Evolutionary conservation across 805 yeast species (phyloP).

Genomic region (Wickerhamomyces xylosicus): DNA sequence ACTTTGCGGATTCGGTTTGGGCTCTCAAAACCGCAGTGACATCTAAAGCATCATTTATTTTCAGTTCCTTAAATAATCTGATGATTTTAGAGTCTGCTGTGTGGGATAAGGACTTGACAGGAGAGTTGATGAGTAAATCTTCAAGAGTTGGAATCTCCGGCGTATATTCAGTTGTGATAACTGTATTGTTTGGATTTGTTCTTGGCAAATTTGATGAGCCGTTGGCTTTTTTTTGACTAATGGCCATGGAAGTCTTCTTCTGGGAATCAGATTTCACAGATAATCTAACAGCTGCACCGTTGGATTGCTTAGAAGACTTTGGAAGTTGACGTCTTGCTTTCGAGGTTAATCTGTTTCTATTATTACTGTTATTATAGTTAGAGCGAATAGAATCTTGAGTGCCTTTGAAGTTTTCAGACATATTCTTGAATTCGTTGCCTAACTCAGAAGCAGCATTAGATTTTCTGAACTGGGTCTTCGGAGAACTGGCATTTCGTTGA

Average conservation of each 20-base stretch:
- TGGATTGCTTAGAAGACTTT: background rate
- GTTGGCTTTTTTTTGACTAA: background rate
- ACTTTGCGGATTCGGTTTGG: constrained; percentile 5
- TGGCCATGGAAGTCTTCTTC: too few relatives aligned
- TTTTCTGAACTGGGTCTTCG: too few relatives aligned
- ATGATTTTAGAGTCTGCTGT: constrained; percentile 13
- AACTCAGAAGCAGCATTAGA: too few relatives aligned
- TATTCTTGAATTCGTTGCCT: too few relatives aligned
- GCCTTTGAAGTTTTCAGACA: too few relatives aligned
- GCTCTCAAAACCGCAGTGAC: constrained; percentile 13
- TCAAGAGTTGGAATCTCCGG: constrained; percentile 13
- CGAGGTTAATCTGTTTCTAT: too few relatives aligned
- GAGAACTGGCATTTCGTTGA: too few relatives aligned
- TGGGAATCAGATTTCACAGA: too few relatives aligned
- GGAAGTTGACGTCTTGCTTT: too few relatives aligned
- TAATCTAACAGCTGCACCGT: background rate
- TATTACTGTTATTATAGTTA: too few relatives aligned
- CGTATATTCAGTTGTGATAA: constrained; percentile 9
- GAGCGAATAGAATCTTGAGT: too few relatives aligned
- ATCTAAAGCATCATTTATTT: constrained; percentile 7
- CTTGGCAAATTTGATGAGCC: background rate
- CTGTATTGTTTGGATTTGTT: constrained; percentile 11
- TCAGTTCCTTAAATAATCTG: constrained; percentile 11
- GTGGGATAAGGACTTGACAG: constrained; percentile 11
- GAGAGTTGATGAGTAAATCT: constrained; percentile 6